These are phyloP conservation scores for Mortierella sp. DNA, from an alignment of 371 early-diverging fungal species.

Conservation along the genomic window DNA sequence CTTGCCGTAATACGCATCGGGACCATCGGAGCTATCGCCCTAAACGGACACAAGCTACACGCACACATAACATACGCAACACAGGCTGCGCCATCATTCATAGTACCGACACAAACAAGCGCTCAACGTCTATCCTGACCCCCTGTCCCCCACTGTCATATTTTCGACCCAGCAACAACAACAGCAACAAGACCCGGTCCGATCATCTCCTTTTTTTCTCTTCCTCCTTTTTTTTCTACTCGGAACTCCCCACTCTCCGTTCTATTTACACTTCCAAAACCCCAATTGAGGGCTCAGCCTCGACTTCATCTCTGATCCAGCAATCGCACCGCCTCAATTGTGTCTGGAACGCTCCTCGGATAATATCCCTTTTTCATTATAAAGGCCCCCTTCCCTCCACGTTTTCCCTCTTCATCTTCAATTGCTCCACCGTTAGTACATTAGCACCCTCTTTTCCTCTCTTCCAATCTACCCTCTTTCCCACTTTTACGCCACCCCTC, in stretches of 20 bases:
- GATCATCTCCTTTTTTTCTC: conserved; percentile 9
- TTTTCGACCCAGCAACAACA: conserved; percentile 16
- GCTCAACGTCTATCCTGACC: neutral
- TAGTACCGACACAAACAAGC: conserved; percentile 10
- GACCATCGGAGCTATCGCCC: conserved; percentile 14
- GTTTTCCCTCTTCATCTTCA: neutral
- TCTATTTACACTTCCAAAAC: conserved; percentile 11
- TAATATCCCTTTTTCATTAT: neutral
- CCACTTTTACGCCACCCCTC: neutral
- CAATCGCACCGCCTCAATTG: conserved; percentile 13
- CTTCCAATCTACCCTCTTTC: neutral
- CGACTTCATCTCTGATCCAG: conserved; percentile 1
- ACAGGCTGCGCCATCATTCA: conserved; percentile 13
- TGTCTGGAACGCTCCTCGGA: conserved; percentile 2
- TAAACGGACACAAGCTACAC: neutral
- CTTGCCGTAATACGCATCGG: neutral
- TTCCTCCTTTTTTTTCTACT: neutral
- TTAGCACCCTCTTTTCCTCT: neutral
- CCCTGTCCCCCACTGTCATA: neutral
- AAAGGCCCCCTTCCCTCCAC: neutral
- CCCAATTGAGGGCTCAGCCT: conserved; percentile 14
- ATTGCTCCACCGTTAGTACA: neutral
- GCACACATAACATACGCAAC: neutral
- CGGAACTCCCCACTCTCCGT: neutral
- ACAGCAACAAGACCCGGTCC: conserved; percentile 1